phyloP scores from a whole-genome alignment of 208 protist species.

The Leishmania guyanensis region DNA sequence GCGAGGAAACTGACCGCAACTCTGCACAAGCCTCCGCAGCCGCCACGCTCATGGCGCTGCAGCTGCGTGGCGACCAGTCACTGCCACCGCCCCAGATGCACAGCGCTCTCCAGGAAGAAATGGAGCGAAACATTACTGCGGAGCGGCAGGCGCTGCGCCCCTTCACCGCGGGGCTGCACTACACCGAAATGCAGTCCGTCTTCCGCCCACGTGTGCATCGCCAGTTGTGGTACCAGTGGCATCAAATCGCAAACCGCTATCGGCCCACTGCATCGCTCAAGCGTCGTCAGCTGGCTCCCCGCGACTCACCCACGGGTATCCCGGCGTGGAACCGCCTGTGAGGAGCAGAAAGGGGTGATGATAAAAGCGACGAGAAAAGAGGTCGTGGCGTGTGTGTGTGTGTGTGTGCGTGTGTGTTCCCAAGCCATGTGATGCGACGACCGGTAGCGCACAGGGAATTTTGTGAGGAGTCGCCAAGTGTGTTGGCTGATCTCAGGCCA shows the following conservation, averaged over 20 bases:
- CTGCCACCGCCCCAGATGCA: conserved; percentile 46
- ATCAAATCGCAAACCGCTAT: conserved; percentile 89
- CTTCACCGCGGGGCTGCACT: conserved; percentile 80
- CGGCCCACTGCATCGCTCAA: conserved; percentile 80
- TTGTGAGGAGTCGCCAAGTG: not conserved
- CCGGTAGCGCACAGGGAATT: not conserved
- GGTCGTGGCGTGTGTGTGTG: not conserved
- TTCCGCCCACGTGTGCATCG: conserved; percentile 90
- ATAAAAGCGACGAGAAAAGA: not conserved
- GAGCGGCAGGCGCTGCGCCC: conserved; percentile 54
- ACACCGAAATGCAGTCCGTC: conserved; percentile 76
- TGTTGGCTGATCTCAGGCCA: not conserved
- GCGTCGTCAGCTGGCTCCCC: conserved; percentile 81
- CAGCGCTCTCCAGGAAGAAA: conserved; percentile 57
- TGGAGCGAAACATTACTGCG: conserved; percentile 43
- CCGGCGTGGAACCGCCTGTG: conserved; percentile 88
- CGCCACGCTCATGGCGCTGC: conserved; percentile 51
- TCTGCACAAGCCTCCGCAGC: conserved; percentile 33
- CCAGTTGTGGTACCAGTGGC: conserved; percentile 92
- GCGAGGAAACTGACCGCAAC: conserved; percentile 8
- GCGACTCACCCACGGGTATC: conserved; percentile 88
- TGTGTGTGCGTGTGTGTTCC: not conserved
- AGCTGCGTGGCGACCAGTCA: conserved; percentile 80
- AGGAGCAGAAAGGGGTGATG: not conserved
- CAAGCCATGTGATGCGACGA: not conserved